phyloP scores from a whole-genome alignment of 192 early-diverging fungal species.

The Coemansia sp. region DNA sequence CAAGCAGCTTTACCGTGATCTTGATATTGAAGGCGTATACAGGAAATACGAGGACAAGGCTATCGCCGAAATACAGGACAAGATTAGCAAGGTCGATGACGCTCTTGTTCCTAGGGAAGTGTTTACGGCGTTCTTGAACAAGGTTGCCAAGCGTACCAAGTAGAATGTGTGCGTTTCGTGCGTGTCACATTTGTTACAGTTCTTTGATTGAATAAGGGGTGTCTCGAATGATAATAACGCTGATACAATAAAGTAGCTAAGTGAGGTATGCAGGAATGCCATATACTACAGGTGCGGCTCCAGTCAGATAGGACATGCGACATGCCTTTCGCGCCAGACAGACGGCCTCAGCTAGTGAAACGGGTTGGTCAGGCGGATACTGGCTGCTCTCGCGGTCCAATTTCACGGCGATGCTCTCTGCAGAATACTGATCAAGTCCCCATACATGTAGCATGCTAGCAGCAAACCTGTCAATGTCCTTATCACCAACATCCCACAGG shows the following conservation, averaged over 20 bases:
- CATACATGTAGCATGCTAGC: constrained; percentile 67
- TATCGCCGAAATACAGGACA: constrained; percentile 64
- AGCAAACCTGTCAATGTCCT: constrained; percentile 90
- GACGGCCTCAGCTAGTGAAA: constrained; percentile 77
- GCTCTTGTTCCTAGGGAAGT: constrained; percentile 76
- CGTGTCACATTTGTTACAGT: not conserved
- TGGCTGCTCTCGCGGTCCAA: not conserved
- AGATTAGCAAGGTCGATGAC: constrained; percentile 84
- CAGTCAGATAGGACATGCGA: constrained; percentile 78
- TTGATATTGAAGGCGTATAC: constrained; percentile 79
- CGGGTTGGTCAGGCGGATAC: not conserved
- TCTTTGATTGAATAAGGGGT: not conserved
- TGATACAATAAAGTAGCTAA: not conserved
- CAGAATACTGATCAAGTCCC: constrained; percentile 58
- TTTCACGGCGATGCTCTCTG: constrained; percentile 12
- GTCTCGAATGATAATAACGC: not conserved
- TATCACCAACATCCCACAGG: constrained; percentile 98
- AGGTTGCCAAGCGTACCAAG: constrained; percentile 93
- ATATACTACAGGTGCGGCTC: constrained; percentile 92
- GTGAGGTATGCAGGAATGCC: constrained; percentile 70
- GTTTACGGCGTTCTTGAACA: constrained; percentile 90
- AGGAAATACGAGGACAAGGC: constrained; percentile 87
- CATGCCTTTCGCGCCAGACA: constrained; percentile 69
- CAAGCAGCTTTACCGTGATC: constrained; percentile 80
- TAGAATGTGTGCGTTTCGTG: constrained; percentile 34